A percentile compares a stretch with the other conserved stretches of the same genome.
These are phyloP conservation scores for Toxicodendron radicans DNA, from an alignment of 345 rosid species.

Conservation along the genomic window DNA sequence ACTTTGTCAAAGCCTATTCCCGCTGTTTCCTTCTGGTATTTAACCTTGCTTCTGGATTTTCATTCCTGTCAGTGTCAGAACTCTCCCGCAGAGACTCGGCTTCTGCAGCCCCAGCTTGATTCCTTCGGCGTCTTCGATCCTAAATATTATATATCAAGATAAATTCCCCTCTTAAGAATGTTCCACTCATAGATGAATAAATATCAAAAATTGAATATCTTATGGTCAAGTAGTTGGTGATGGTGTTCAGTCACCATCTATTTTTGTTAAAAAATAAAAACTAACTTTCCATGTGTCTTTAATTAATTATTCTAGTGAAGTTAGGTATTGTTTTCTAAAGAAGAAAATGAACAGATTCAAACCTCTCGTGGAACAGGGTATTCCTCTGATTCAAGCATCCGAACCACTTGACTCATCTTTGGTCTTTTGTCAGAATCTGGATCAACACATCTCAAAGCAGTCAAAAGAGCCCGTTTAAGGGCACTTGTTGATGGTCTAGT, in stretches of 20 bases:
- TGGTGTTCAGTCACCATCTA: neutral
- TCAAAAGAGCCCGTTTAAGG: slow-evolving; percentile 87
- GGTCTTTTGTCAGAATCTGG: slow-evolving; percentile 94
- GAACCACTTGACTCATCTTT: slow-evolving; percentile 92
- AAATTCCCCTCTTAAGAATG: neutral
- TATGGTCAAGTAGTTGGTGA: neutral
- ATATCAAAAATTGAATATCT: slow-evolving; percentile 10
- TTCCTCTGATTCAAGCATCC: slow-evolving; percentile 95
- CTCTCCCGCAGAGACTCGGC: slow-evolving; percentile 44
- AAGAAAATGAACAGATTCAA: slow-evolving; percentile 22
- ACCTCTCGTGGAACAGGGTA: slow-evolving; percentile 89
- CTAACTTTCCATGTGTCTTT: neutral
- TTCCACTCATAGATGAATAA: neutral
- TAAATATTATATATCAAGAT: slow-evolving; percentile 28
- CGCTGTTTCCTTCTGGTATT: slow-evolving; percentile 21
- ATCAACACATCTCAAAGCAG: slow-evolving; percentile 95
- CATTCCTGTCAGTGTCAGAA: slow-evolving; percentile 47
- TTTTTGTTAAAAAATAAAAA: neutral
- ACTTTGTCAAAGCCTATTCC: slow-evolving; percentile 9
- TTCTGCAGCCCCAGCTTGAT: slow-evolving; percentile 39
- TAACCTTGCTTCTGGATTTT: slow-evolving; percentile 36
- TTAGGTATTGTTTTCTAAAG: neutral
- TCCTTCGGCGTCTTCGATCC: slow-evolving; percentile 77
- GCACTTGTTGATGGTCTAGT: slow-evolving; percentile 76
- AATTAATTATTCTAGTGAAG: neutral